Conservation (phyloP, 208 protist species). For the Leishmania gerbilli region DNA sequence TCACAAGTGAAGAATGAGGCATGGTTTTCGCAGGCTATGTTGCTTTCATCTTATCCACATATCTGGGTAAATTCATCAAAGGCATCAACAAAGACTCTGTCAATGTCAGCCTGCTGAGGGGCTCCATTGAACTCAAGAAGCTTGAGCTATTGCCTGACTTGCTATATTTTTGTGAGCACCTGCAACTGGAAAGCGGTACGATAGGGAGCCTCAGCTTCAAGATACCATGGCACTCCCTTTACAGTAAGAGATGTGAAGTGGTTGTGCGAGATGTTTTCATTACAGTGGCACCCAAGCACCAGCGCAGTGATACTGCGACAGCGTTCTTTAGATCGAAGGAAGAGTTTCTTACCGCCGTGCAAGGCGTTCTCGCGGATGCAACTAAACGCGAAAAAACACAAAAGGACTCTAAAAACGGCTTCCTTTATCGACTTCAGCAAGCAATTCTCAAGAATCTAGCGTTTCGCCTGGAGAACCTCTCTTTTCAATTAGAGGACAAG, state of each 20-base stretch:
- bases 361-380: slow-evolving; percentile 8
- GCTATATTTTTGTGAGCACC: slow-evolving; percentile 29
- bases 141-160: slow-evolving; percentile 53
- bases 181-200: slow-evolving; percentile 40
- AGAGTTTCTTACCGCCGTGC: slow-evolving; percentile 16
- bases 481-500: slow-evolving; percentile 47
- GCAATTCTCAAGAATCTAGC: slow-evolving; percentile 63
- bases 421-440: slow-evolving; percentile 58
- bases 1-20: slow-evolving; percentile 17
- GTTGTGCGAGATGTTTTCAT: slow-evolving; percentile 47
- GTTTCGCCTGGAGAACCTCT: slow-evolving; percentile 50
- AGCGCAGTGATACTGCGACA: not conserved
- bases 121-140: slow-evolving; percentile 63
- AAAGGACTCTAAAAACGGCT: slow-evolving; percentile 27
- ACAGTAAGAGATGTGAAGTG: slow-evolving; percentile 59
- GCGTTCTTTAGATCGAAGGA: slow-evolving; percentile 27
- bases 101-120: slow-evolving; percentile 58
- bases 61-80: slow-evolving; percentile 69
- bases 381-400: slow-evolving; percentile 23
- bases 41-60: slow-evolving; percentile 48
- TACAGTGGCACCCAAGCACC: slow-evolving; percentile 31
- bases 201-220: slow-evolving; percentile 52
- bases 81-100: slow-evolving; percentile 54
- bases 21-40: slow-evolving; percentile 78
- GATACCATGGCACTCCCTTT: slow-evolving; percentile 66